Conservation (phyloP, 805 yeast species). For the Saccharomycopsis malanga region DNA sequence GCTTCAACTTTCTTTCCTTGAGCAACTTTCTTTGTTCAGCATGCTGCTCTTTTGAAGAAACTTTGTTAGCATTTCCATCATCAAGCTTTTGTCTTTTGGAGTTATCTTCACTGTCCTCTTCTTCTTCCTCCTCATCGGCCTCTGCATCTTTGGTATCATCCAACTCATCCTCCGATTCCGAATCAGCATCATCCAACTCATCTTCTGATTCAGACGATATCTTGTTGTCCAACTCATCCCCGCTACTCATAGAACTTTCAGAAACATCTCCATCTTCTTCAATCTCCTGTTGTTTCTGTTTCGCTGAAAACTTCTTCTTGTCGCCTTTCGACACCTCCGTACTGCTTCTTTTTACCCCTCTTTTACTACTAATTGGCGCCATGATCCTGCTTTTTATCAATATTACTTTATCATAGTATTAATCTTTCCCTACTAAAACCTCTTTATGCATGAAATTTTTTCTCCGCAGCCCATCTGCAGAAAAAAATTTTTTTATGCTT, state of each 20-base stretch:
- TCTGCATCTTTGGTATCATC: constrained; percentile 26
- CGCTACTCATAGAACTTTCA: neutral
- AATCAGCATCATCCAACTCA: constrained; percentile 22
- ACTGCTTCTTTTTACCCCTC: constrained; percentile 2
- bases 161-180: constrained; percentile 28
- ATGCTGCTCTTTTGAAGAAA: constrained; percentile 61
- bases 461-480: no score
- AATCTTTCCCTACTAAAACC: no score
- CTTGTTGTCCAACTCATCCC: constrained; percentile 3
- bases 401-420: neutral
- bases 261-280: neutral
- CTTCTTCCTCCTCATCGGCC: constrained; percentile 28
- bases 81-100: constrained; percentile 28
- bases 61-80: constrained; percentile 30
- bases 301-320: neutral
- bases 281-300: neutral
- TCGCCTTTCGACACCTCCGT: neutral
- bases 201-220: constrained; percentile 22
- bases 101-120: constrained; percentile 28
- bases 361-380: constrained; percentile 1
- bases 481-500: no score
- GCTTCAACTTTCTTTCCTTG: constrained; percentile 76
- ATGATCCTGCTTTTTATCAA: neutral
- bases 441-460: no score
- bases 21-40: constrained; percentile 74